Evolutionary conservation across 768 basidiomycete genomes (phyloP).

Genomic region (Boletus eberwhitei): DNA sequence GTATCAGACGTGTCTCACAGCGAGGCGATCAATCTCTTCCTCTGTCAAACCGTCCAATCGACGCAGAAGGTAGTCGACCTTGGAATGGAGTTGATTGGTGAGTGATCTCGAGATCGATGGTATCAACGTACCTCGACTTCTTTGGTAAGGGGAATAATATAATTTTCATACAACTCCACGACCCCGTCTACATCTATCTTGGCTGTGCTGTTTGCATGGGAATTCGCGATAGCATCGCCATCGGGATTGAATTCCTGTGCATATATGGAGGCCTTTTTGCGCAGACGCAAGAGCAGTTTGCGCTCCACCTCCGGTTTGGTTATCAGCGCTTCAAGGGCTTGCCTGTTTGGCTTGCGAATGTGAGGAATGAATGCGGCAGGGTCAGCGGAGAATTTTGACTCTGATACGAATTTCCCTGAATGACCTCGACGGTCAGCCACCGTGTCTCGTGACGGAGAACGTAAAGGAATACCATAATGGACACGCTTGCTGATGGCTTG

Average conservation of each 20-base stretch:
- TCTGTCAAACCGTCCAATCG: slow-evolving; percentile 83
- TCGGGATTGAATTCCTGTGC: slow-evolving; percentile 82
- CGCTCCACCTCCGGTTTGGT: slow-evolving; percentile 97
- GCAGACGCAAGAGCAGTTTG: slow-evolving; percentile 75
- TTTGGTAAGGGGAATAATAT: slow-evolving; percentile 96
- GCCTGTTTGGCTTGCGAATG: slow-evolving; percentile 74
- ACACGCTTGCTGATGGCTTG: slow-evolving; percentile 98
- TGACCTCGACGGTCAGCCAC: slow-evolving; percentile 1
- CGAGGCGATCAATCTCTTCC: slow-evolving; percentile 71
- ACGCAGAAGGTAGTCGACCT: slow-evolving; percentile 95
- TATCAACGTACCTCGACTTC: slow-evolving; percentile 83
- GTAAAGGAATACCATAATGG: slow-evolving; percentile 88
- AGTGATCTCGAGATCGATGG: not conserved
- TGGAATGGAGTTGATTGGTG: slow-evolving; percentile 2
- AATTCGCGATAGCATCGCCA: slow-evolving; percentile 46
- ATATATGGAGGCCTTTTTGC: slow-evolving; percentile 76
- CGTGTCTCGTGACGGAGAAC: not conserved
- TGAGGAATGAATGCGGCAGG: slow-evolving; percentile 91
- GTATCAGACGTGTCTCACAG: slow-evolving; percentile 12
- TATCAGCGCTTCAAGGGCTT: slow-evolving; percentile 80
- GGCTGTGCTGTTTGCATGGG: slow-evolving; percentile 31
- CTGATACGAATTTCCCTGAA: slow-evolving; percentile 96
- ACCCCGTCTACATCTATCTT: slow-evolving; percentile 95
- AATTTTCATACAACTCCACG: slow-evolving; percentile 89
- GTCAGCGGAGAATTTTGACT: slow-evolving; percentile 89